Evolutionary conservation across 441 rosid species (phyloP).

Genomic region (Euphorbia schlechtendalii): DNA sequence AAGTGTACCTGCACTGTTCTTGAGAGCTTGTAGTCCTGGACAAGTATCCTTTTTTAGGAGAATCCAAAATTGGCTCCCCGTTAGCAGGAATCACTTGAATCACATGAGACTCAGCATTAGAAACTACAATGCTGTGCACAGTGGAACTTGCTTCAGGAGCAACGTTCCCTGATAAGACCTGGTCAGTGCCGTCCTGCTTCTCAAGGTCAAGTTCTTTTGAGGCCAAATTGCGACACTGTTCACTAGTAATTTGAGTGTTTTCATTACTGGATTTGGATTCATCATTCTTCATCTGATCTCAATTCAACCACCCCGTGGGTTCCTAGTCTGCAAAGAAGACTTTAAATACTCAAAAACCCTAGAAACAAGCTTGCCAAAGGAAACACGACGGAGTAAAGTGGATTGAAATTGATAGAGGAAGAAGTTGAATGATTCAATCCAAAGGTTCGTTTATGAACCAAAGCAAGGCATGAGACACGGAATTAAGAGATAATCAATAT

Average conservation of each 20-base stretch:
- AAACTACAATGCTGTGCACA: constrained; percentile 40
- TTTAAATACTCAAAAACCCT: not conserved
- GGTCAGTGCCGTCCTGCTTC: constrained; percentile 32
- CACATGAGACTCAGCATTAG: constrained; percentile 32
- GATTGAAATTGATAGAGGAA: not conserved
- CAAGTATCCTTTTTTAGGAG: constrained; percentile 43
- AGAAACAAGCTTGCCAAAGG: not conserved
- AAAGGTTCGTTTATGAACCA: not conserved
- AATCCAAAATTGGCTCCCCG: constrained; percentile 24
- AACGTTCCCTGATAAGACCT: constrained; percentile 18
- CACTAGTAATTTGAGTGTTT: constrained; percentile 17
- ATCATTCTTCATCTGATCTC: constrained; percentile 47
- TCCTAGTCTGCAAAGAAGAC: no score
- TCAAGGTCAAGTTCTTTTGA: constrained; percentile 33
- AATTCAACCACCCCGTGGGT: not conserved
- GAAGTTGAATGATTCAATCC: not conserved
- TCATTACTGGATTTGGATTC: constrained; percentile 17
- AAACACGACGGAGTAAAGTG: not conserved
- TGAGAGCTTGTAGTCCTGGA: constrained; percentile 50
- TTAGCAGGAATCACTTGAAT: constrained; percentile 18
- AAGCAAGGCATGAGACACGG: not conserved
- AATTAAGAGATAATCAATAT: not conserved
- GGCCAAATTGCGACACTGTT: not conserved
- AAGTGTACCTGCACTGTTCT: constrained; percentile 62
- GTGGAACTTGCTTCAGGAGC: constrained; percentile 17